Evolutionary conservation across 441 rosid genomes (phyloP), one percentile per base, ranked within the genome.

Genomic region (Kokia cookei): DNA sequence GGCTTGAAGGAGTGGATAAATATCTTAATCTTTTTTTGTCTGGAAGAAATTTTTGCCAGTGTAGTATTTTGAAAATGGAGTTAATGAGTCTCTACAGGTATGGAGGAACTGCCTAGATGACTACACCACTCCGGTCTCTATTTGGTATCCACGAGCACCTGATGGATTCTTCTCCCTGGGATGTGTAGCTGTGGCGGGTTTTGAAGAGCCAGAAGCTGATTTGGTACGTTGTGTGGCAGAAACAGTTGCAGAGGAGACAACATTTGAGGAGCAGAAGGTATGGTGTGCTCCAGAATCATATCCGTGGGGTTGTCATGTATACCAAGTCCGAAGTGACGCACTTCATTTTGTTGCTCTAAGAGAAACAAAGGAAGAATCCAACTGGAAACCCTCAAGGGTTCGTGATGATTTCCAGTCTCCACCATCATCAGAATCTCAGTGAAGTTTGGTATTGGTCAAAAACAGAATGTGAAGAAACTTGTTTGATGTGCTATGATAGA

Each of bases 81-180:
- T 68, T 29, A 9, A 29, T 54, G 47, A 35, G 32, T 54, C 45
- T 55, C 50, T 57, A 61, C 86, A 96, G 97, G 97, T 91, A 13
- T 96, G 99, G 99, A 92, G 99, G 83, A 94, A 94, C 82, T 96
- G 98, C 75, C 45, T 66, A 60, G 98, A 90, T 59, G 97, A 96
- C 82, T 96, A 93, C 83, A 75, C 76, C 35, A 62, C 60, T 73
- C 88, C 91, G 15, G 86, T 96, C 65, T 91, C 99, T 4, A 89
- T 93, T 70, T 96, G 99, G 99, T 94, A 82, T 78, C 98, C 99
- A 19, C 87, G 98, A 65, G 93, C 99, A 32, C 97, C 98, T 0
- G 97, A 90, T 55, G 99, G 98, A 69, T 93, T 75, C 17, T 81
- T 83, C 8, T 84, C 98, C 60, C 91, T 84, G 26, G 98, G 98